Base-by-base conservation (phyloP, 768 basidiomycete genomes). In the Lentinus brumalis region DNA sequence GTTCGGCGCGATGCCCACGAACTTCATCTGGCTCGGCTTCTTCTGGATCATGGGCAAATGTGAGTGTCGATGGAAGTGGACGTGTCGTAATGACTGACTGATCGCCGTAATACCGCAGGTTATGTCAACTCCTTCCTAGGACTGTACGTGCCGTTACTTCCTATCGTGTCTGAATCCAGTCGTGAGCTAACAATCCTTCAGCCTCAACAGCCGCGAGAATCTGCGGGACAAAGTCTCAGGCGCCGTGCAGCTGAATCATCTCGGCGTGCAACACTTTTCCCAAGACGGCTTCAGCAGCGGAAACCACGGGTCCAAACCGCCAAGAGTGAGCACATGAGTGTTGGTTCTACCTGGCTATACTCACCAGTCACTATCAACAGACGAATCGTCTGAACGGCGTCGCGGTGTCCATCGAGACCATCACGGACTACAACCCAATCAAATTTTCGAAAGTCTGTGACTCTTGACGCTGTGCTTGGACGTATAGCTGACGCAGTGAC, bases 41-140 rank as follows among this genome's bases (percentile, higher is more conserved):
- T 82, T 83, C 70, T 84, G 81, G 81, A 62, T 80, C 30, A 69
- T 80, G 49, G 80, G 79, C 31, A 84, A 81, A 76, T 81, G 82
- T 82, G 57, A 60, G 79, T 64, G 18, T 5, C 21, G n/a, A 16
- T 38, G 7, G 39, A 45, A 6, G 26, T 14, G 21, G 12, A 16
- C 15, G n/a, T 21, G 15, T 15, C 10, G 15, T 15, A 12, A 21
- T 40, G 50, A 12, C 11, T 53, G 4, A 10, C 21, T 26, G 21
- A 26, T 10, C 53, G 44, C n/a, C 50, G 21, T 26, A n/a, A n/a
- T n/a, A 26, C 21, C 53, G 21, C 57, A 83, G 81, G 79, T 62
- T 82, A 84, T 62, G 80, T 83, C 21, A 84, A 83, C 62, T 82
- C 81, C 1, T 67, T 81, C 31, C 70, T 84, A 18, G 81, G 81